These are phyloP conservation scores for Penicillium decumbens DNA, from an alignment of 2,329 filamentous ascomycete species.

Conservation along the genomic window DNA sequence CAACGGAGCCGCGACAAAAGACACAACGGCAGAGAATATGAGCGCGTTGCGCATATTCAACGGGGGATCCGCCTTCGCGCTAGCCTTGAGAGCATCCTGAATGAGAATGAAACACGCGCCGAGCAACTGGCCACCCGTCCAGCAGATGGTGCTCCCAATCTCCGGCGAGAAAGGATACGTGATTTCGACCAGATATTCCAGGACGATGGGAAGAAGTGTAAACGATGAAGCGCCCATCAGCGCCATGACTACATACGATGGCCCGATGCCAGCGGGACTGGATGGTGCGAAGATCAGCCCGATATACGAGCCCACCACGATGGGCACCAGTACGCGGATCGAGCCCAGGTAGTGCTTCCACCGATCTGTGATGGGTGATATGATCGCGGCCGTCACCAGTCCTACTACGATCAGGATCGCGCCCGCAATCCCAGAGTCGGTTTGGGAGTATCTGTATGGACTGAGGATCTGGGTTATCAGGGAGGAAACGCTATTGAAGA, in stretches of 20 bases:
- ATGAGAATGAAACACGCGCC: conserved; percentile 81
- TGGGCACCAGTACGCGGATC: conserved; percentile 68
- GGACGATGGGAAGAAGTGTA: conserved; percentile 71
- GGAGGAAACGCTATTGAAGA: conserved; percentile 88
- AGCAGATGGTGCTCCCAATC: conserved; percentile 75
- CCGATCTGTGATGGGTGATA: conserved; percentile 76
- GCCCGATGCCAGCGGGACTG: conserved; percentile 44
- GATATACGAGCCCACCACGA: conserved; percentile 70
- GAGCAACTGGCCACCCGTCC: conserved; percentile 79
- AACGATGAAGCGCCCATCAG: conserved; percentile 77
- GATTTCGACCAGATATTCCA: conserved; percentile 84
- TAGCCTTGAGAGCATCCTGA: conserved; percentile 64
- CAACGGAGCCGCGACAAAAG: conserved; percentile 59
- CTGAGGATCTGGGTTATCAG: conserved; percentile 85
- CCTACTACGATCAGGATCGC: conserved; percentile 86
- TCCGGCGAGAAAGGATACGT: conserved; percentile 84
- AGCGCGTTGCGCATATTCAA: conserved; percentile 69
- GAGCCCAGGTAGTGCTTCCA: conserved; percentile 72
- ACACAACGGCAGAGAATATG: conserved; percentile 72
- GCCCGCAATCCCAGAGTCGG: conserved; percentile 82
- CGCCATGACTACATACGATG: conserved; percentile 70
- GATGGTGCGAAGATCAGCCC: conserved; percentile 74
- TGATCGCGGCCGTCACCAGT: conserved; percentile 68
- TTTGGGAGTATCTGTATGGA: conserved; percentile 79
- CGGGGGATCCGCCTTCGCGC: conserved; percentile 53